These are phyloP conservation scores for Tritrichomonas musculus DNA, from an alignment of 208 protist species.

Conservation along the genomic window DNA sequence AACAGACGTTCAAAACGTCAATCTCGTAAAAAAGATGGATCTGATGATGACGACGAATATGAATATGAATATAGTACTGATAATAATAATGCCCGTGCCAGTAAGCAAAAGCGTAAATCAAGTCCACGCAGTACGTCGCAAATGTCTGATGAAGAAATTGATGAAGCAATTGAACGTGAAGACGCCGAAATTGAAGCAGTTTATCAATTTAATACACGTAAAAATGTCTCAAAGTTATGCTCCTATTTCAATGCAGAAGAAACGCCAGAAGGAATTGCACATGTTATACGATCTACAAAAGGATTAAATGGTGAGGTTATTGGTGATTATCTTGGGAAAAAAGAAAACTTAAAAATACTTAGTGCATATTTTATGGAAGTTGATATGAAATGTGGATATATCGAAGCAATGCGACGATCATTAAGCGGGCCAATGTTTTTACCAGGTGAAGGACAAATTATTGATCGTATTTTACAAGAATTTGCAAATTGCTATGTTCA, in stretches of 20 bases:
- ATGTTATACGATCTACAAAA: background rate
- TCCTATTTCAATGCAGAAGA: background rate
- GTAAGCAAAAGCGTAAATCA: too few species aligned
- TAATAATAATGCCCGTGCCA: too few species aligned
- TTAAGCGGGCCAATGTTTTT: conserved; percentile 15
- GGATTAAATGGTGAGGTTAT: background rate
- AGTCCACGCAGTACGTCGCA: too few species aligned
- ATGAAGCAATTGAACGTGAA: background rate
- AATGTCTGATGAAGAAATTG: too few species aligned
- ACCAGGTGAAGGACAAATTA: conserved; percentile 40
- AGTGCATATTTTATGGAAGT: background rate
- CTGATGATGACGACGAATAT: too few species aligned
- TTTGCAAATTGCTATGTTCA: conserved; percentile 39
- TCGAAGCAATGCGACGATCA: conserved; percentile 32
- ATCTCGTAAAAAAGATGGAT: too few species aligned
- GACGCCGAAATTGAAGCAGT: background rate
- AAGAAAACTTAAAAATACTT: background rate
- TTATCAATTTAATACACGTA: background rate
- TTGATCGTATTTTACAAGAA: conserved; percentile 39
- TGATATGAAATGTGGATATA: background rate
- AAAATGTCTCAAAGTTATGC: conserved; percentile 7
- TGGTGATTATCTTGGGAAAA: background rate
- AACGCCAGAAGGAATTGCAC: background rate
- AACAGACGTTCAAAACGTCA: too few species aligned
- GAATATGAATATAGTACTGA: too few species aligned